Base-by-base conservation (phyloP, 2,329 filamentous ascomycete species). In the Elsinoe arachidis region DNA sequence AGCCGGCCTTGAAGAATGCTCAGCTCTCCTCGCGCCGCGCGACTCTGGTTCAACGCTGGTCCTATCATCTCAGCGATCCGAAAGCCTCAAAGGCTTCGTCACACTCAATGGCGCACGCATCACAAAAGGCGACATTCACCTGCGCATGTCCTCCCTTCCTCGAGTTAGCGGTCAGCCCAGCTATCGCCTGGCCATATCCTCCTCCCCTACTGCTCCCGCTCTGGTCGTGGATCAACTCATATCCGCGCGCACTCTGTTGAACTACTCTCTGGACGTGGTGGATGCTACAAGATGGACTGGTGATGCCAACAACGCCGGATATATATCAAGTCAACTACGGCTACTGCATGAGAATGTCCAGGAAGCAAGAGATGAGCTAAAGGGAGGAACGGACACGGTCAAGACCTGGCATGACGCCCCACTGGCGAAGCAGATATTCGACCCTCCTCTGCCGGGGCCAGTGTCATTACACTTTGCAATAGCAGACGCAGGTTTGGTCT, bases 41-140 rank as follows among this genome's bases (percentile, higher is more conserved):
- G 90, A 95, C 67, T 85, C 86, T 1, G 90, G 90, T 7, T 91
- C 86, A 65, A 99, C 92, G 0, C 82, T 99, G 26, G 91, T 93
- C 30, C 80, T 99, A 63, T 93, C 88, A 61, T 95, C 91, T 12
- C 81, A 87, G 57, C 83, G 91, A 57, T 92, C 89, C 57, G 93
- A 99, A 74, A 84, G 82, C 63, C 84, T 97, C 61, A 99, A 99
- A 72, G 93, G 93, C 15, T 88, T 90, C 65, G 83, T 97, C 60
- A 97, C 92, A 1, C 83, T 93, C 56, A 83, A 95, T 35, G 93
- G 93, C 38, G 89, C 89, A n/a, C 84, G 87, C 54, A 86, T 99
- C 62, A 86, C 95, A 61, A 96, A 95, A 70, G 92, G 90, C 63
- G 86, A 87, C 60, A 80, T 95, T 60, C 83, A 88, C 67, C 80